Conservation (phyloP, 2,329 filamentous ascomycete genomes). For the Fusarium anthophilum region DNA sequence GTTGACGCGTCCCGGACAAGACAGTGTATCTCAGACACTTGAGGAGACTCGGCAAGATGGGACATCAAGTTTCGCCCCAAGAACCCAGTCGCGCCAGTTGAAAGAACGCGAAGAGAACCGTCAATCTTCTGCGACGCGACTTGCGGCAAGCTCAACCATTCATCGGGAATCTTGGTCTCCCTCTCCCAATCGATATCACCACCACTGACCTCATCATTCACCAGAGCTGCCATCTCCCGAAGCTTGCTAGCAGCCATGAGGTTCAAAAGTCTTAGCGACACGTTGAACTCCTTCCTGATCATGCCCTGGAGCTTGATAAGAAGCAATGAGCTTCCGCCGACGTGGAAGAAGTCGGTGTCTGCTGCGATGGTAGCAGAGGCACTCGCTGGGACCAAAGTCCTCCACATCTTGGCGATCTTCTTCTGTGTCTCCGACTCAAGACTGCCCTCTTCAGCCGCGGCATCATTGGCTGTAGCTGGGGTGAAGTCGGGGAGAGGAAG, state of each 20-base stretch:
- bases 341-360: constrained; percentile 1
- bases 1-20: constrained; percentile 45
- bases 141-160: neutral
- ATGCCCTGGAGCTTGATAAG: constrained; percentile 7
- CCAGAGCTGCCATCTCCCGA: constrained; percentile 48
- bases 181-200: constrained; percentile 8
- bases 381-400: neutral
- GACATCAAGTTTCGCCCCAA: constrained; percentile 45
- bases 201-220: neutral
- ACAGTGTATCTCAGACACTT: constrained; percentile 54
- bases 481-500: neutral
- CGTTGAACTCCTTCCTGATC: constrained; percentile 39
- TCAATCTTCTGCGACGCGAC: neutral
- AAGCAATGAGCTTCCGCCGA: neutral
- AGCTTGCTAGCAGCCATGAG: constrained; percentile 53
- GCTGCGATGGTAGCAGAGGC: neutral
- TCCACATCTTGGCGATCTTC: neutral
- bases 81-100: constrained; percentile 33
- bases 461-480: accelerated
- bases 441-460: neutral
- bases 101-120: neutral
- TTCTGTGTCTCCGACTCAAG: neutral
- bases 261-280: constrained; percentile 46
- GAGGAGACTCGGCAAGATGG: constrained; percentile 45
- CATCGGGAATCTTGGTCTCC: neutral